These are phyloP conservation scores for Diaporthe nobilis DNA, from an alignment of 2,329 filamentous ascomycete genomes.

Conservation along the genomic window DNA sequence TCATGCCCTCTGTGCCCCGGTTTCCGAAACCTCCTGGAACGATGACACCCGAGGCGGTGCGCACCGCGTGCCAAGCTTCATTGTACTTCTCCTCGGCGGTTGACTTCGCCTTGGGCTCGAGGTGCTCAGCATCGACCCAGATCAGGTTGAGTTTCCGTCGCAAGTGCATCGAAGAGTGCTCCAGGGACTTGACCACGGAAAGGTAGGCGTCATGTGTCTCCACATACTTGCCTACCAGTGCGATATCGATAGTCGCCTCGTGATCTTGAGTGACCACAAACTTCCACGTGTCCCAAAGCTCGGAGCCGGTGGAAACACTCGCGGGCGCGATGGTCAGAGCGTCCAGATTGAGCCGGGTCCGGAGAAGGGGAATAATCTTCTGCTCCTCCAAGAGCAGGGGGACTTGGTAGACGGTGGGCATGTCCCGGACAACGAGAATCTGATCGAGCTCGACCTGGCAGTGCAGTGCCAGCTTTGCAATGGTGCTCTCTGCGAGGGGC, in stretches of 20 bases:
- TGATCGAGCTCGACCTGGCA: conserved; percentile 90
- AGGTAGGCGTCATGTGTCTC: conserved; percentile 89
- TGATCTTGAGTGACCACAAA: conserved; percentile 78
- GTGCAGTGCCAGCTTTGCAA: conserved; percentile 89
- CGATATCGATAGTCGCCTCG: conserved; percentile 82
- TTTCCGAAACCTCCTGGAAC: conserved; percentile 85
- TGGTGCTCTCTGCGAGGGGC: conserved; percentile 79
- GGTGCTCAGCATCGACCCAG: conserved; percentile 87
- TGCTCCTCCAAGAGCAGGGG: conserved; percentile 92
- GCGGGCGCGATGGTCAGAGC: conserved; percentile 64
- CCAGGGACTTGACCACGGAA: conserved; percentile 77
- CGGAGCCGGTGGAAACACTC: conserved; percentile 72
- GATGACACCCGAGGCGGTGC: conserved; percentile 76
- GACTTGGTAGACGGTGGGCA: conserved; percentile 93
- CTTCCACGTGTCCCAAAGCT: conserved; percentile 84
- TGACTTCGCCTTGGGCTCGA: conserved; percentile 77
- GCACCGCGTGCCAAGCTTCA: conserved; percentile 87
- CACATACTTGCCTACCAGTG: conserved; percentile 93
- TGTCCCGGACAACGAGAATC: conserved; percentile 90
- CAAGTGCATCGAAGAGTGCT: conserved; percentile 93
- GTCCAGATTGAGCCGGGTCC: conserved; percentile 75
- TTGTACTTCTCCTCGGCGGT: conserved; percentile 81
- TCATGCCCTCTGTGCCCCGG: conserved; percentile 91
- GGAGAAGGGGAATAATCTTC: conserved; percentile 78
- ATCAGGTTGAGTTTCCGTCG: conserved; percentile 82